A percentile compares a stretch with the other conserved stretches of the same genome.
These are phyloP conservation scores for Arxiozyma telluris DNA, from an alignment of 1,139 yeast species.

Conservation along the genomic window DNA sequence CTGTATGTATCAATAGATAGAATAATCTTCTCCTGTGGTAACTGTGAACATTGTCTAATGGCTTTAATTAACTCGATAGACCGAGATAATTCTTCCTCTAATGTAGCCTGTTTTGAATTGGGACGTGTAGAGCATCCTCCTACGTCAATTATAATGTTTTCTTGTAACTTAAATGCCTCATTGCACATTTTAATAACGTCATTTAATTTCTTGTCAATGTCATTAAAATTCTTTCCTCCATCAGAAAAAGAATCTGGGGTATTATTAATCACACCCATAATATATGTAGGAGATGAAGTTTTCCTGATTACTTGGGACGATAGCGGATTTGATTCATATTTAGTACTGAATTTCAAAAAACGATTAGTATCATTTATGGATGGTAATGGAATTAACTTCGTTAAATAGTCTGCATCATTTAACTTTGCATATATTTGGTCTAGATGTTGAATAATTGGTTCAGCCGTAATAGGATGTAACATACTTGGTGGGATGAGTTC, in stretches of 20 bases:
- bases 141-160: slow-evolving; percentile 63
- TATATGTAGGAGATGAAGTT: slow-evolving; percentile 28
- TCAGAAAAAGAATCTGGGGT: slow-evolving; percentile 97
- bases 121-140: slow-evolving; percentile 96
- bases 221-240: slow-evolving; percentile 47
- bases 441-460: slow-evolving; percentile 62
- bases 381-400: slow-evolving; percentile 24
- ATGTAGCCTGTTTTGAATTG: slow-evolving; percentile 52
- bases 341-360: slow-evolving; percentile 20
- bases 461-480: slow-evolving; percentile 77
- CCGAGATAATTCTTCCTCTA: slow-evolving; percentile 51
- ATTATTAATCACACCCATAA: slow-evolving; percentile 83
- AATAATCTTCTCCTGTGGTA: slow-evolving; percentile 37
- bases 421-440: slow-evolving; percentile 41
- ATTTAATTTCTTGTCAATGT: slow-evolving; percentile 35
- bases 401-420: slow-evolving; percentile 20
- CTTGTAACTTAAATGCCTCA: slow-evolving; percentile 57
- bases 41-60: slow-evolving; percentile 39
- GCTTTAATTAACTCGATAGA: slow-evolving; percentile 63
- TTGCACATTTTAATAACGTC: slow-evolving; percentile 39
- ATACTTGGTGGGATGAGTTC: slow-evolving; percentile 61
- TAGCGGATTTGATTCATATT: slow-evolving; percentile 8
- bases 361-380: slow-evolving; percentile 1
- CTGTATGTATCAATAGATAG: slow-evolving; percentile 84
- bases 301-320: slow-evolving; percentile 7